Evolutionary conservation across 345 rosid species (phyloP), one percentile per base, ranked within the genome.

Genomic region (Erodium maritimum): DNA sequence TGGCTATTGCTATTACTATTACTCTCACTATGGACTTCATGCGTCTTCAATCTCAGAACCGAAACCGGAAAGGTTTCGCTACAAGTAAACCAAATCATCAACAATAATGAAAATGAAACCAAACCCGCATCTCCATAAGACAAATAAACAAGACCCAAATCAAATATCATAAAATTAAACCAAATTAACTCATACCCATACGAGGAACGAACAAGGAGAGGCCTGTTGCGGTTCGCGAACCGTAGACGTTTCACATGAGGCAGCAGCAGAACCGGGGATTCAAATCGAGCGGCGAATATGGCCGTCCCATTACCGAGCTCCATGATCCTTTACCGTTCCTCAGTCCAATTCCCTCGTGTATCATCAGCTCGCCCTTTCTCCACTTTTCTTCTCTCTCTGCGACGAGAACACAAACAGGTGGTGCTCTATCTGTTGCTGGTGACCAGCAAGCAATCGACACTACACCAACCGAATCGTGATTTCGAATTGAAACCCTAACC

Each of bases 51-150:
- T 45, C 65, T 50, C 21, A 56, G 25, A 34, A 58, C 37, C 52
- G 71, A 61, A 7, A 56, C 66, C 8, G 62, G 71, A 62, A 67
- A 67, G 19, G 61, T 67, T 19, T 67, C 71, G 52, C 71, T 67
- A 13, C 53, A 52, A 33, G 14, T 34, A 61, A 55, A 20, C 23
- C 61, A 23, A 54, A 24, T 57, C 6, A 56, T 18, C 19, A 14
- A 19, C 45, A 21, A 18, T 16, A 61, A 52, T 29, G 14, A 53
- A 53, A 37, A 37, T 12, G 1, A 37, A 37, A 37, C 6, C 46
- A 37, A 37, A 37, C 46, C 46, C 46, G 10, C 46, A 37, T 37
- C 10, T 12, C 6, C 46, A 37, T 11, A 29, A 18, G 13, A 17
- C 3, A 23, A 9, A n/a, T 14, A 52, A 17, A n/a, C 61, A 5